Evolutionary conservation across 2,329 filamentous ascomycete genomes (phyloP).

Genomic region (Pseudogymnoascus sp.): DNA sequence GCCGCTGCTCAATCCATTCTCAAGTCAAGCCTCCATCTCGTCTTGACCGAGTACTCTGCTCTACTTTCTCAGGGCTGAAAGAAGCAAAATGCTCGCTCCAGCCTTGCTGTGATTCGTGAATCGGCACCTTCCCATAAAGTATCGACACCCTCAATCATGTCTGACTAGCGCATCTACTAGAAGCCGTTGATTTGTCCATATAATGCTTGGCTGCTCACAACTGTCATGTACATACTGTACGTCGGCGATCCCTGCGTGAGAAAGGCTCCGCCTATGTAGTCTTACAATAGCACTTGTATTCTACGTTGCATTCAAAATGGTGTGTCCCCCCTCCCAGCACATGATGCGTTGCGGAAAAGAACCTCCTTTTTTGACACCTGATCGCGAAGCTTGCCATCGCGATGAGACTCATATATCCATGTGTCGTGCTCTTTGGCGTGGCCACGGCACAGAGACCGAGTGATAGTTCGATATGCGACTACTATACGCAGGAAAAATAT

Average conservation of each 20-base stretch:
- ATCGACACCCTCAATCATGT: not conserved
- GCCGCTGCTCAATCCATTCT: not conserved
- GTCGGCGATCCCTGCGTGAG: not conserved
- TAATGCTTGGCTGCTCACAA: not conserved
- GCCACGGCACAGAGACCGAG: slow-evolving; percentile 21
- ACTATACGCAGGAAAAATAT: slow-evolving; percentile 24
- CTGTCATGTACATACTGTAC: not conserved
- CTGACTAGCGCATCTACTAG: not conserved
- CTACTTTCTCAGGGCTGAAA: not conserved
- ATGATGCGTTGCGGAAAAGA: not conserved
- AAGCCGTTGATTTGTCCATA: not conserved
- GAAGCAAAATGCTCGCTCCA: not conserved
- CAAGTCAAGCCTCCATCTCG: not conserved
- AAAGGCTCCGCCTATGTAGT: not conserved
- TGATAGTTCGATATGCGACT: slow-evolving; percentile 29
- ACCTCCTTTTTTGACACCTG: not conserved
- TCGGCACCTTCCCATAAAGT: not conserved
- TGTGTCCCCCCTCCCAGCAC: not conserved
- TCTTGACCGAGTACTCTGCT: not conserved
- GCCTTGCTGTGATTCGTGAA: not conserved
- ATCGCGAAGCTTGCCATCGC: not conserved
- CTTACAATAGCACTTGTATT: not conserved
- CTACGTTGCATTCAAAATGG: not conserved
- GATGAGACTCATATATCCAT: not conserved
- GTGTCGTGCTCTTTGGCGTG: slow-evolving; percentile 3